Conservation (phyloP, 176 grass and related monocot genomes). For the Oryza coarctata region DNA sequence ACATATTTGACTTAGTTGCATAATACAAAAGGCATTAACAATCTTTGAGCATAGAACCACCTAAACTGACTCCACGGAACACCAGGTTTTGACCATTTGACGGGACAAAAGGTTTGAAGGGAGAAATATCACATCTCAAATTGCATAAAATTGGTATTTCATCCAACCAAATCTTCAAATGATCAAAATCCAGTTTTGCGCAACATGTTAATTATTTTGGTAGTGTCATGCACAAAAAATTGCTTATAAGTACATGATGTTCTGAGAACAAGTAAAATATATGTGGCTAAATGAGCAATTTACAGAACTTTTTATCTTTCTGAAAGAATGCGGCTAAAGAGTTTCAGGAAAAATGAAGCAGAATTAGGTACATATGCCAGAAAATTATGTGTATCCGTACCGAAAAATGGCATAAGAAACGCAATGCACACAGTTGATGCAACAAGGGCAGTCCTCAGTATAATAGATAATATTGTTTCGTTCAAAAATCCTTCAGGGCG, state of each 20-base stretch:
- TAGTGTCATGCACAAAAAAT: neutral
- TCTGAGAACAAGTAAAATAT: neutral
- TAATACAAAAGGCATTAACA: neutral
- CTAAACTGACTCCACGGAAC: neutral
- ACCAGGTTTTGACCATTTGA: neutral
- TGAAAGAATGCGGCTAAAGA: neutral
- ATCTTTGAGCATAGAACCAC: neutral
- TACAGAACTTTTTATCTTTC: neutral
- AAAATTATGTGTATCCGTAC: slow-evolving; percentile 41
- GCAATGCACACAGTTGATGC: slow-evolving; percentile 79
- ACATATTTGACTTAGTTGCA: neutral
- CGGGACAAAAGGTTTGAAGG: neutral
- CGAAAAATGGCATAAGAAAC: slow-evolving; percentile 87
- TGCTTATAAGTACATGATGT: neutral
- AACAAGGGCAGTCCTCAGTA: slow-evolving; percentile 72
- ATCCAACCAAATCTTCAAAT: neutral
- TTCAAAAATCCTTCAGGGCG: slow-evolving; percentile 51
- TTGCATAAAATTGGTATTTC: neutral
- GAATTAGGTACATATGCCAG: neutral
- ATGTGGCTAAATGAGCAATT: neutral
- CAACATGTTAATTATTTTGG: neutral
- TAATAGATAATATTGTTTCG: slow-evolving; percentile 45
- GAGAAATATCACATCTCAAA: neutral
- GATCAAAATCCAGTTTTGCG: neutral
- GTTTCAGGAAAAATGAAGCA: neutral